phyloP scores from a whole-genome alignment of 768 basidiomycete genomes.

The Myochromella boudieri region DNA sequence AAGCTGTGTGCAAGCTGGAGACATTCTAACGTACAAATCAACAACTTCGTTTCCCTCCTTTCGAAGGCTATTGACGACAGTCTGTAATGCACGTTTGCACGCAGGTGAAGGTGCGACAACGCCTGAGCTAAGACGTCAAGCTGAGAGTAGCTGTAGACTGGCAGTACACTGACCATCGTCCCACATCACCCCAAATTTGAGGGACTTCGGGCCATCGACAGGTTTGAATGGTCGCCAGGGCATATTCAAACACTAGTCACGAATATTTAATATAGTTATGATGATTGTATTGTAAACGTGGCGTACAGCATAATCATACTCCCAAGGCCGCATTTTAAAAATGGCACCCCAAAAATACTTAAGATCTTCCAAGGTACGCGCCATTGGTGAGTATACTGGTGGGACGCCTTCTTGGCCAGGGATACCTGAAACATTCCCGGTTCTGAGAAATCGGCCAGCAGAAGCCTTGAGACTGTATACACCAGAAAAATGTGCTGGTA shows the following conservation, averaged over 20 bases:
- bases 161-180: conserved; percentile 47
- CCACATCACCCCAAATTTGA: conserved; percentile 63
- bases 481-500: conserved; percentile 66
- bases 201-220: conserved; percentile 25
- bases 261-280: conserved; percentile 17
- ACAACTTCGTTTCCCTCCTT: conserved; percentile 50
- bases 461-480: conserved; percentile 58
- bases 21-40: conserved; percentile 47
- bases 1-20: conserved; percentile 1
- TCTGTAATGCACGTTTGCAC: conserved; percentile 51
- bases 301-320: conserved; percentile 54
- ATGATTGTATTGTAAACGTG: conserved; percentile 1
- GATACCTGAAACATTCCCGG: conserved; percentile 42
- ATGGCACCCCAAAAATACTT: conserved; percentile 64
- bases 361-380: conserved; percentile 57
- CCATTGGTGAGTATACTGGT: conserved; percentile 58
- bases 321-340: conserved; percentile 62
- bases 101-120: conserved; percentile 60
- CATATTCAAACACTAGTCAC: conserved; percentile 34
- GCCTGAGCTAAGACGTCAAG: conserved; percentile 29
- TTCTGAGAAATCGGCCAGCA: conserved; percentile 45
- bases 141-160: conserved; percentile 13
- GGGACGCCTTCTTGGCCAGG: conserved; percentile 63
- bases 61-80: conserved; percentile 42
- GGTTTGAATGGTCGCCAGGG: conserved; percentile 43